Evolutionary conservation across 2,329 filamentous ascomycete species (phyloP).

Genomic region (Diaporthe sp.): DNA sequence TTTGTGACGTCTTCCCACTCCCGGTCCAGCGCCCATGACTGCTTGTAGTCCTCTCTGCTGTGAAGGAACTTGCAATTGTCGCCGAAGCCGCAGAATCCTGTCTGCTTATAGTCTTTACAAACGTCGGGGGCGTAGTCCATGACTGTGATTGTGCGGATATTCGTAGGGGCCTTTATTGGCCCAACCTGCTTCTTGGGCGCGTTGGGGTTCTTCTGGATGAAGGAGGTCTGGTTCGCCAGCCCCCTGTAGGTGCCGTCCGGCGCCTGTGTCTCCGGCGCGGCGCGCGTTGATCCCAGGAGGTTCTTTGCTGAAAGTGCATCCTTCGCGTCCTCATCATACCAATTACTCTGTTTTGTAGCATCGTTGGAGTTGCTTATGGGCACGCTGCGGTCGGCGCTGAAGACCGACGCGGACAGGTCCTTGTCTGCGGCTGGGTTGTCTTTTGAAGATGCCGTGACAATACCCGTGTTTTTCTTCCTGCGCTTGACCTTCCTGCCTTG

Average conservation of each 20-base stretch:
- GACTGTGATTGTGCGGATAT: slow-evolving; percentile 89
- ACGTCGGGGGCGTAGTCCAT: slow-evolving; percentile 94
- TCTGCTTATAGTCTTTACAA: slow-evolving; percentile 81
- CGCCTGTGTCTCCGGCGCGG: slow-evolving; percentile 48
- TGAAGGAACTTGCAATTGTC: slow-evolving; percentile 88
- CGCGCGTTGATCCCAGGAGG: slow-evolving; percentile 69
- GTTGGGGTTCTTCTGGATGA: slow-evolving; percentile 86
- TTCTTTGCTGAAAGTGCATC: slow-evolving; percentile 63
- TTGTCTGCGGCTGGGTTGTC: slow-evolving; percentile 52
- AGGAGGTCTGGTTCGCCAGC: slow-evolving; percentile 77
- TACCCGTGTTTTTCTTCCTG: slow-evolving; percentile 75
- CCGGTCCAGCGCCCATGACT: slow-evolving; percentile 94
- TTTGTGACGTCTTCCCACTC: slow-evolving; percentile 93
- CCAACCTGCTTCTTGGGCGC: slow-evolving; percentile 79
- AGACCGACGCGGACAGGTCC: slow-evolving; percentile 56
- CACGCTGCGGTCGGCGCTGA: slow-evolving; percentile 71
- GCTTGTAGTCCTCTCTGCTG: slow-evolving; percentile 82
- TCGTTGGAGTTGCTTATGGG: slow-evolving; percentile 80
- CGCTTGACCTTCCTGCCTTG: slow-evolving; percentile 83
- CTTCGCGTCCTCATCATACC: slow-evolving; percentile 82
- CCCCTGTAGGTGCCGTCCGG: slow-evolving; percentile 82
- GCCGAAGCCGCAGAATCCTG: slow-evolving; percentile 72
- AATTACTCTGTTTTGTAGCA: slow-evolving; percentile 89
- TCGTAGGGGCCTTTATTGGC: slow-evolving; percentile 88
- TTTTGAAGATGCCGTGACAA: slow-evolving; percentile 74